phyloP scores from a whole-genome alignment of 305 asterid genomes.

The Fraxinus sp. region DNA sequence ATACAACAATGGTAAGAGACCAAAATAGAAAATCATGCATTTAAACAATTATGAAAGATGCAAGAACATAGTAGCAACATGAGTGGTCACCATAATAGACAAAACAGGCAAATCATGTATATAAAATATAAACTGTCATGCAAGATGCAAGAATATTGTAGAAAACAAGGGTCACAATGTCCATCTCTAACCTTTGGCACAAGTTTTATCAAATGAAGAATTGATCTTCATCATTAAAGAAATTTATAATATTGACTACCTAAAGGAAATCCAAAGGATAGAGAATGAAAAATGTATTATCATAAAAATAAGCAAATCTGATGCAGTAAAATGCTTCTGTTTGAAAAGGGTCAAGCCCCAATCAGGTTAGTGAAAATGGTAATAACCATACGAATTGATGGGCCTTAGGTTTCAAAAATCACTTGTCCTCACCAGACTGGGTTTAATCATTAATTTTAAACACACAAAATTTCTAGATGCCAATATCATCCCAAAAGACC shows the following conservation, averaged over 20 bases:
- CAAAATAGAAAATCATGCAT: background rate
- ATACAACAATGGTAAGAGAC: background rate
- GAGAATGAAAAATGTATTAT: background rate
- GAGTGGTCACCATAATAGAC: background rate
- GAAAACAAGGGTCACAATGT: background rate
- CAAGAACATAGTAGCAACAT: background rate
- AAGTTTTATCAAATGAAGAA: background rate
- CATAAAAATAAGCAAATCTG: background rate
- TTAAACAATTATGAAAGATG: background rate
- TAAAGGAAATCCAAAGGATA: background rate
- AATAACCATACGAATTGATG: background rate
- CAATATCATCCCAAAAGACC: background rate
- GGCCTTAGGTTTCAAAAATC: background rate
- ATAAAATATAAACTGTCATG: background rate
- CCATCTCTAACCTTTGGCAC: background rate
- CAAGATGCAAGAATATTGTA: background rate
- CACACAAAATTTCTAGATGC: background rate
- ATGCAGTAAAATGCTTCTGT: background rate
- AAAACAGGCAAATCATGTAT: background rate
- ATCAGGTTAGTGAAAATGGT: background rate
- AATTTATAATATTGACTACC: background rate
- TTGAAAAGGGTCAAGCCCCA: background rate
- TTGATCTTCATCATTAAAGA: background rate
- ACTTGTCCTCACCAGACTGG: background rate
- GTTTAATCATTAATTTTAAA: background rate